phyloP scores from a whole-genome alignment of 2,329 filamentous ascomycete species.

The Aureobasidium sp. region DNA sequence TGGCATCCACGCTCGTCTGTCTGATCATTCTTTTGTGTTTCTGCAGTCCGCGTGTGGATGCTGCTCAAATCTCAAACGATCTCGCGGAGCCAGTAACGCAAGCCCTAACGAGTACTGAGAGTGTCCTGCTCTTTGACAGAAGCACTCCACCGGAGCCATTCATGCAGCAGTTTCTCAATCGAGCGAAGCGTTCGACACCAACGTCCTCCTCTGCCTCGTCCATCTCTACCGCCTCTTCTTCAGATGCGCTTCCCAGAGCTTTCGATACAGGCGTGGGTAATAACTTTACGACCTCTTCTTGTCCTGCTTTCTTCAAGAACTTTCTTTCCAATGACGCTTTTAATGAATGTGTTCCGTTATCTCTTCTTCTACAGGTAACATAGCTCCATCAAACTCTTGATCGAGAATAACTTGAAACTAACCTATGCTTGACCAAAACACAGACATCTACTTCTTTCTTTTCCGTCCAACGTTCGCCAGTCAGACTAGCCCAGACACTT shows the following conservation, averaged over 20 bases:
- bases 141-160: constrained; percentile 12
- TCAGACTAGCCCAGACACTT: constrained; percentile 68
- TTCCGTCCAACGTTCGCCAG: constrained; percentile 62
- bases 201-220: constrained; percentile 13
- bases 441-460: constrained; percentile 84
- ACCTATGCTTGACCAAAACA: background rate
- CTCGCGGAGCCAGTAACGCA: background rate
- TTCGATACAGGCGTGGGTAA: constrained; percentile 45
- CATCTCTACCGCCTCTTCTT: constrained; percentile 4
- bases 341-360: constrained; percentile 71
- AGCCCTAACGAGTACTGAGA: background rate
- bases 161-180: constrained; percentile 1
- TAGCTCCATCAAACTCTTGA: background rate
- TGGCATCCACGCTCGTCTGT: background rate
- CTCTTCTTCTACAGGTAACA: constrained; percentile 70
- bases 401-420: background rate
- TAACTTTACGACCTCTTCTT: constrained; percentile 48
- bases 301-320: constrained; percentile 59
- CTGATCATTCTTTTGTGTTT: background rate
- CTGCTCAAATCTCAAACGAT: background rate
- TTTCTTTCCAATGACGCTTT: constrained; percentile 63
- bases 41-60: background rate
- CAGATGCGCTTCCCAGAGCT: constrained; percentile 31
- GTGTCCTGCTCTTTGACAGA: constrained; percentile 16
- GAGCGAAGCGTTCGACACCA: constrained; percentile 8